Conservation (phyloP, 768 basidiomycete genomes). For the Tricholoma sp. region DNA sequence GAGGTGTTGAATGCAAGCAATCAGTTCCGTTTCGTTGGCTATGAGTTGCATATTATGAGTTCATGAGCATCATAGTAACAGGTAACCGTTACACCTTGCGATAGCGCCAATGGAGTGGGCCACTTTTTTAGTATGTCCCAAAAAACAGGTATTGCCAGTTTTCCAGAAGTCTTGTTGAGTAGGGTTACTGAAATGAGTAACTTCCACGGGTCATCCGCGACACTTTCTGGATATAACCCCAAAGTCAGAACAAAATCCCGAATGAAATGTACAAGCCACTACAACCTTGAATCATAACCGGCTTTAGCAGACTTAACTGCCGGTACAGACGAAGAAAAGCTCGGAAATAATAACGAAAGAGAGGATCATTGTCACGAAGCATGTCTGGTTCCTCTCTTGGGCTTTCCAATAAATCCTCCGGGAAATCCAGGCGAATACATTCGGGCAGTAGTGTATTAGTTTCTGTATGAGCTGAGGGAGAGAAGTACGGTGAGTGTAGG, state of each 20-base stretch:
- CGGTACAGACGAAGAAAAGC: constrained; percentile 18
- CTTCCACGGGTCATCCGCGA: constrained; percentile 62
- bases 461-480: not conserved
- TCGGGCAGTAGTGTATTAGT: not conserved
- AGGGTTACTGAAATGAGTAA: constrained; percentile 61
- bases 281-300: constrained; percentile 36
- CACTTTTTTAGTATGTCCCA: constrained; percentile 50
- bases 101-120: constrained; percentile 51
- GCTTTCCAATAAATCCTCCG: not conserved
- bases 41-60: not conserved
- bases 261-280: not conserved
- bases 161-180: constrained; percentile 66
- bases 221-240: constrained; percentile 32
- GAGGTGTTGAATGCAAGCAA: constrained; percentile 43
- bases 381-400: not conserved
- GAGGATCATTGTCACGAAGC: constrained; percentile 17
- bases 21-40: constrained; percentile 43
- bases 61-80: not conserved
- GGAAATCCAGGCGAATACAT: not conserved
- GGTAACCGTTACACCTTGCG: constrained; percentile 37
- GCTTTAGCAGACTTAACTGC: constrained; percentile 25
- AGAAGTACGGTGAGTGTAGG: constrained; percentile 10
- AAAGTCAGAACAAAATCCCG: not conserved
- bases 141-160: constrained; percentile 61
- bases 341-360: constrained; percentile 23